Evolutionary conservation across 2,329 filamentous ascomycete genomes (phyloP).

Genomic region (Aspergillus novoparasiticus): DNA sequence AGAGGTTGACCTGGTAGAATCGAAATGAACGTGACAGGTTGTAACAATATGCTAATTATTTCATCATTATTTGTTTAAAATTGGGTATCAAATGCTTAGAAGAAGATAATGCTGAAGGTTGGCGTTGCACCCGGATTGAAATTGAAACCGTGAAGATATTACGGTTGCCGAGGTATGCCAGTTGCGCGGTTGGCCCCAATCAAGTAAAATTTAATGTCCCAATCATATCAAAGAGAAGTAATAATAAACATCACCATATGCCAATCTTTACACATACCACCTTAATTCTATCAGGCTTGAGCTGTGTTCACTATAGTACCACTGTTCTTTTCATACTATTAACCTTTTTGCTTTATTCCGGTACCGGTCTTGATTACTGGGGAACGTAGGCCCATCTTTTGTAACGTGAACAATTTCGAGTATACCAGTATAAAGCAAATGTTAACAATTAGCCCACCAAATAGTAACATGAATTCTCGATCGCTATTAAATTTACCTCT

Average conservation of each 20-base stretch:
- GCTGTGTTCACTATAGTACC: not conserved
- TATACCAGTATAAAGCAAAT: no score
- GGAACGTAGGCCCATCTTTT: not conserved
- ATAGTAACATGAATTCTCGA: not conserved
- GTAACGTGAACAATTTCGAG: not conserved
- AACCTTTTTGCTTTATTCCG: not conserved
- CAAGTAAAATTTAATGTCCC: not conserved
- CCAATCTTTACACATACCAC: not conserved
- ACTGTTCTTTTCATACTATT: not conserved
- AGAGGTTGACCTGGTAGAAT: not conserved
- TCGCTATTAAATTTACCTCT: not conserved
- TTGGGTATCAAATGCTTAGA: conserved; percentile 15
- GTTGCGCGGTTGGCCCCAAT: not conserved
- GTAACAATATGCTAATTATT: not conserved
- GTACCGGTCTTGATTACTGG: not conserved
- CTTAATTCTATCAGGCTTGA: not conserved
- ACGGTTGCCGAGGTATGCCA: conserved; percentile 6
- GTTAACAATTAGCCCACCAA: not conserved
- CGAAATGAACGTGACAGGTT: not conserved
- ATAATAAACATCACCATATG: not conserved
- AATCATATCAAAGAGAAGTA: not conserved
- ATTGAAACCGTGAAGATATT: conserved; percentile 5
- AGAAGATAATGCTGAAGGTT: not conserved
- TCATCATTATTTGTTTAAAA: conserved; percentile 6
- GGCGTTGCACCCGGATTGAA: conserved; percentile 1